Evolutionary conservation across 805 yeast species (phyloP), one percentile per base, ranked within the genome.

Genomic region (Candida chilensis): DNA sequence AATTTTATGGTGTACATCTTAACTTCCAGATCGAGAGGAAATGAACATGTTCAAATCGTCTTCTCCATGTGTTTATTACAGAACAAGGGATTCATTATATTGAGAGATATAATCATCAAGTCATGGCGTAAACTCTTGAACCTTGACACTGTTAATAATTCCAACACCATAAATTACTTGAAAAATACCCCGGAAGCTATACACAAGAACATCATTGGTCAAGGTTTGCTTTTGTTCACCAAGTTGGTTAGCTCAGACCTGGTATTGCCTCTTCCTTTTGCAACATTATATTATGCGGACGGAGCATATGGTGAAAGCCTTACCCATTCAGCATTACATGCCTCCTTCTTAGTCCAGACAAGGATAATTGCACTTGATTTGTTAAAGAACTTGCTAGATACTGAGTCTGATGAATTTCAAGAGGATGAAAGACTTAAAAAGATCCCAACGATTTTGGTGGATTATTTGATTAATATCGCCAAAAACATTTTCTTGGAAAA

Each of bases 391-490:
- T 35, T 65, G 2, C 42, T 70, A 12, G 52, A 45, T 9, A 24
- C 45, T 3, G 50, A 45, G 8, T 38, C 48, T 15, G 31, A 39
- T 4, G 35, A 45, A 11, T 12, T 33, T 48, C 13, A 39, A 36
- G 6, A 32, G 31, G 12, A 35, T 32, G 9, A 39, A 38, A 13
- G 31, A 11, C 24, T 33, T 13, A 34, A 39, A 11, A 57, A 51
- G 17, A 41, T 64, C 20, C 65, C 71, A 0, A 29, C 45, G 9
- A 37, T 39, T 1, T 53, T 74, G 4, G 53, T 71, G 27, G 69
- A 67, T 17, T 68, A 66, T 34, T 31, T 74, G 2, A 49, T 74
- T 12, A 47, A 56, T 3, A 54, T 76, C 25, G 46, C 70, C 18
- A 62, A 60, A 28, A 56, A 62, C 28, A 52, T 66, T 1, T 70